Evolutionary conservation across 169 alveolate genomes (phyloP).

Genomic region (Blepharisma undulans): DNA sequence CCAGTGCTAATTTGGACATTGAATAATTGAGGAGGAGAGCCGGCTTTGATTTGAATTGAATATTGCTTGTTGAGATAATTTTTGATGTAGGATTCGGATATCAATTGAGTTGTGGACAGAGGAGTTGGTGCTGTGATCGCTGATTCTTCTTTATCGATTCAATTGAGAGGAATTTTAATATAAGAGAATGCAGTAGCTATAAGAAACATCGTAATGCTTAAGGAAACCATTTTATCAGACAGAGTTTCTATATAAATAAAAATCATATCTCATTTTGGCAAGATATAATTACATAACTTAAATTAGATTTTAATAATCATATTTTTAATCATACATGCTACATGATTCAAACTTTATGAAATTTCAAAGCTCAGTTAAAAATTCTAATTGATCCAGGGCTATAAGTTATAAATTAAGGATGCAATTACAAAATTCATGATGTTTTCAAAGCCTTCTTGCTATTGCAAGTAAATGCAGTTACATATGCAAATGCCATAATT

Average conservation of each 20-base stretch:
- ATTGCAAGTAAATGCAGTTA: too few relatives aligned
- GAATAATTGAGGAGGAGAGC: constrained; percentile 23
- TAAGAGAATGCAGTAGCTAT: background rate
- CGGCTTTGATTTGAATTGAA: background rate
- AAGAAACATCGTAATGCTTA: background rate
- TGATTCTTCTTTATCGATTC: background rate
- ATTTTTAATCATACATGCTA: too few relatives aligned
- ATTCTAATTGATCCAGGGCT: too few relatives aligned
- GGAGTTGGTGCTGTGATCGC: too few relatives aligned
- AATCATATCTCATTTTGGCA: background rate
- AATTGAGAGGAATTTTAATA: background rate
- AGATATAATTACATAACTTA: too few relatives aligned
- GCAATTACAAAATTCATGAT: too few relatives aligned
- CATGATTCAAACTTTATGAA: too few relatives aligned
- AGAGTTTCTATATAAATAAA: background rate
- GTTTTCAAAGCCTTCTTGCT: too few relatives aligned
- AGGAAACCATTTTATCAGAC: background rate
- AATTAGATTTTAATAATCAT: too few relatives aligned
- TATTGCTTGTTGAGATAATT: background rate
- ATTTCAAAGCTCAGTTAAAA: too few relatives aligned
- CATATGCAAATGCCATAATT: too few relatives aligned
- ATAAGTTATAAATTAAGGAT: too few relatives aligned
- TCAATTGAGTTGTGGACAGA: background rate
- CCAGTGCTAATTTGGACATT: constrained; percentile 14
- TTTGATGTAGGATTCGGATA: background rate